Base-by-base conservation (phyloP, 306 rosid species). In the Pterocarpus santalinus region DNA sequence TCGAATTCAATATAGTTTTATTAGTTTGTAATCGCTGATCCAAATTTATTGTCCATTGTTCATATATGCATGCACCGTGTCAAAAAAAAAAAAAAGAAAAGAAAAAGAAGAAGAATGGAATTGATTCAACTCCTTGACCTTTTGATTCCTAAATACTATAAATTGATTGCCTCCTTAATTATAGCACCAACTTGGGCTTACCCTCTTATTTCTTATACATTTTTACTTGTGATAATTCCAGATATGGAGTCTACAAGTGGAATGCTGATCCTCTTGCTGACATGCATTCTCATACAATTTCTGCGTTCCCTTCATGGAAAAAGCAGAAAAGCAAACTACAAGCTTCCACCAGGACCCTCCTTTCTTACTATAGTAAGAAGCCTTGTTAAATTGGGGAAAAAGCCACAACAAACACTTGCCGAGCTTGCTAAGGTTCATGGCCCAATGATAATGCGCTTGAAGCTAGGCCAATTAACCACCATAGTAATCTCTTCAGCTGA, bases 371-470 rank as follows among this genome's bases (percentile, higher is more conserved):
- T 80, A 14, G 47, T 73, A 13, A 7, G 51, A 16, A 28, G 53
- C 36, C 1, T 36, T 14, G 4, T 3, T 33, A 30, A 77, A 4
- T 33, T 83, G 0, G 49, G 57, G 47, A 22, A 72, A 5, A 83
- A 47, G 58, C 86, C 86, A 56, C 86, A 83, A 32, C 86, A 78
- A 5, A 56, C 83, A 10, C 28, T 83, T n/a, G 83, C 86, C 2
- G 47, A 65, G 5, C n/a, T 83, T n/a, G 80, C 86, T 1, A 55
- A 22, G 3, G 0, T 47, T 0, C 62, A 83, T 30, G 83, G 86
- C 16, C 83, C 86, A 8, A 1, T n/a, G 61, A 12, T 79, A 33
- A 79, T 79, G 71, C 41, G 2, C 34, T 66, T 79, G 2, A 79
- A 69, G 12, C 7, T 79, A 33, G 77, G 77, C 5, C 71, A 69